Evolutionary conservation across 2,329 filamentous ascomycete genomes (phyloP), one percentile per base, ranked within the genome.

Genomic region (Aspergillus neotritici): DNA sequence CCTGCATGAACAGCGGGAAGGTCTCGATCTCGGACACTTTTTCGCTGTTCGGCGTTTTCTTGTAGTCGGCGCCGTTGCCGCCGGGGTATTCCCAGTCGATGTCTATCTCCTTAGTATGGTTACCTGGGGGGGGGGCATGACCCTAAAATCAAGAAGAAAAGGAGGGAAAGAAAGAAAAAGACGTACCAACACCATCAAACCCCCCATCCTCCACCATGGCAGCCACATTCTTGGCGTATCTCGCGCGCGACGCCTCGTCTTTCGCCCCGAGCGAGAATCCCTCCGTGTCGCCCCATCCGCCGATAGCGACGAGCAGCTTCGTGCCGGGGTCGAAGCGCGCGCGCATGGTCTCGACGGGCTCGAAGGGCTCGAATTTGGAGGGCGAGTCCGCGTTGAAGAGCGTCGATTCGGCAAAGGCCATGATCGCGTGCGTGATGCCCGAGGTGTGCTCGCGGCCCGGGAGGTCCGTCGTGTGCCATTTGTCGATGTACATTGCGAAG

Each of bases 61-160:
- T 84, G 69, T 86, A 87, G 63, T 87, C 82, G 25, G 79, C 73
- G 28, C 82, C 83, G 51, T 86, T 86, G 31, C 83, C 83, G 12
- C 65, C 73, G 6, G 73, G 72, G 41, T 76, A 77, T 47, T 76
- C 83, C 82, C 83, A 86, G 56, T 87, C 83, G 33, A 87, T 72
- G 48, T 87, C 83, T 56, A 6, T 63, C n/a, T n/a, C n/a, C n/a
- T n/a, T n/a, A n/a, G n/a, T n/a, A n/a, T n/a, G n/a, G n/a, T n/a
- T n/a, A n/a, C n/a, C n/a, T n/a, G n/a, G n/a, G n/a, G n/a, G n/a
- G n/a, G n/a, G n/a, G n/a, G n/a, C n/a, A n/a, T n/a, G n/a, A n/a
- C n/a, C n/a, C n/a, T n/a, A n/a, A 25, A n/a, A 33, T n/a, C 3
- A 15, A 5, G 12, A 33, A 21, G 28, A 12, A 31, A 17, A 21